Percentiles rank a stretch among this genome's conserved stretches.
phyloP scores from a whole-genome alignment of 176 grass and related monocot genomes.

The Aegilops tauschii region DNA sequence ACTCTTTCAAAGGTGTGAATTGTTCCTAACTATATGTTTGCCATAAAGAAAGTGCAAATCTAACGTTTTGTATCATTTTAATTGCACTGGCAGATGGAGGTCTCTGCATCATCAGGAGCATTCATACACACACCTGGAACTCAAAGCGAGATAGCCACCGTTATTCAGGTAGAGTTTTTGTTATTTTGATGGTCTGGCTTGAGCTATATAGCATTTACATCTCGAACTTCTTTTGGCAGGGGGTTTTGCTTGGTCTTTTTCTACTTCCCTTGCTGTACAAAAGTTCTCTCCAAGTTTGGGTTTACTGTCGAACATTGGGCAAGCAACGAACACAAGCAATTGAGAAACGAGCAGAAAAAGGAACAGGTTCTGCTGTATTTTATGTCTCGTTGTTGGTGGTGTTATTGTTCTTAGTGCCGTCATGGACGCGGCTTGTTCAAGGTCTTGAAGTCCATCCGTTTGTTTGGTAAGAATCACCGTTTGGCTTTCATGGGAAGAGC shows the following conservation, averaged over 20 bases:
- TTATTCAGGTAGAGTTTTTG: slow-evolving; percentile 74
- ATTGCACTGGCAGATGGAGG: slow-evolving; percentile 43
- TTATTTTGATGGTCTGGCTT: slow-evolving; percentile 13
- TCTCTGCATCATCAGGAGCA: slow-evolving; percentile 36
- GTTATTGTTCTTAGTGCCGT: slow-evolving; percentile 64
- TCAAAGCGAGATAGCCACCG: slow-evolving; percentile 56
- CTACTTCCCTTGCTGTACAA: slow-evolving; percentile 77
- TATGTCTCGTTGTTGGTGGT: slow-evolving; percentile 51
- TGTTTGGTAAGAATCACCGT: slow-evolving; percentile 54
- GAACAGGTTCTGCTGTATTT: slow-evolving; percentile 57
- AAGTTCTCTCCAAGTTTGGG: slow-evolving; percentile 46
- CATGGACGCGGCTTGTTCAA: slow-evolving; percentile 68
- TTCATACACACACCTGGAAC: slow-evolving; percentile 48
- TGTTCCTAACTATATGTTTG: slow-evolving; percentile 1
- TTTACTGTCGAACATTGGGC: slow-evolving; percentile 36
- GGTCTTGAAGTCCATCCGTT: slow-evolving; percentile 69
- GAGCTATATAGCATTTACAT: slow-evolving; percentile 23
- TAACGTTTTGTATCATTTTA: neutral
- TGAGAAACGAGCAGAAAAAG: slow-evolving; percentile 22
- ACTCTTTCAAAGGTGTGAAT: slow-evolving; percentile 70
- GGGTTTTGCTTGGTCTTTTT: slow-evolving; percentile 76
- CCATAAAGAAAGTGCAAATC: neutral
- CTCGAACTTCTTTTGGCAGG: slow-evolving; percentile 37
- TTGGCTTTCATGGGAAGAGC: neutral
- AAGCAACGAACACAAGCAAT: slow-evolving; percentile 33